These are phyloP conservation scores for Macrocybe gigantea DNA, from an alignment of 768 basidiomycete species.

Conservation along the genomic window DNA sequence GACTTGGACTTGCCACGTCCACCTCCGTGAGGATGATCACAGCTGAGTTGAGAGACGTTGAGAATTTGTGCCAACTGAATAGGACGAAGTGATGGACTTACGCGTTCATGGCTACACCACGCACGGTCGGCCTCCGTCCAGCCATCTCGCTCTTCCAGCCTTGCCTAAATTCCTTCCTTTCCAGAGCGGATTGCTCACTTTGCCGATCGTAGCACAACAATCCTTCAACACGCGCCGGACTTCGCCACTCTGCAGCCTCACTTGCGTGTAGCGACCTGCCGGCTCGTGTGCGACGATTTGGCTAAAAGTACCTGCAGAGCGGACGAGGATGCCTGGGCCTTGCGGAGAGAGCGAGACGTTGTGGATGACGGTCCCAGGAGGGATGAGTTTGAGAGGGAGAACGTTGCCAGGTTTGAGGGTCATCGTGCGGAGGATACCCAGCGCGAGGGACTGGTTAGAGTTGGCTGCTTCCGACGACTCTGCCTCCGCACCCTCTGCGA, in stretches of 20 bases:
- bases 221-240: conserved; percentile 77
- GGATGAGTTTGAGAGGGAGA: conserved; percentile 85
- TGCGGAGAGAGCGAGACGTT: conserved; percentile 70
- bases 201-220: conserved; percentile 86
- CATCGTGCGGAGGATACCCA: conserved; percentile 78
- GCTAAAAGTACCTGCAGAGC: conserved; percentile 84
- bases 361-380: conserved; percentile 88
- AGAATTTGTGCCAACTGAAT: not conserved
- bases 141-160: conserved; percentile 84
- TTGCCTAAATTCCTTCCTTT: conserved; percentile 83
- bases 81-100: conserved; percentile 31
- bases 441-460: conserved; percentile 60
- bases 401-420: conserved; percentile 92
- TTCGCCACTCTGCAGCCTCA: conserved; percentile 90
- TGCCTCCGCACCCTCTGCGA: conserved; percentile 10
- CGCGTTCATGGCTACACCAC: conserved; percentile 98
- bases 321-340: conserved; percentile 78
- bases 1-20: conserved; percentile 98
- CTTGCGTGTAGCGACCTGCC: conserved; percentile 66
- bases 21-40: conserved; percentile 94
- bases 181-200: conserved; percentile 88
- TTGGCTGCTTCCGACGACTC: conserved; percentile 15
- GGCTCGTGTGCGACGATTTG: conserved; percentile 78
- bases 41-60: conserved; percentile 31
- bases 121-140: conserved; percentile 77